A percentile compares a stretch with the other conserved stretches of the same genome.
Evolutionary conservation across 176 grass and related monocot genomes (phyloP).

Genomic region (Carex kokanica): DNA sequence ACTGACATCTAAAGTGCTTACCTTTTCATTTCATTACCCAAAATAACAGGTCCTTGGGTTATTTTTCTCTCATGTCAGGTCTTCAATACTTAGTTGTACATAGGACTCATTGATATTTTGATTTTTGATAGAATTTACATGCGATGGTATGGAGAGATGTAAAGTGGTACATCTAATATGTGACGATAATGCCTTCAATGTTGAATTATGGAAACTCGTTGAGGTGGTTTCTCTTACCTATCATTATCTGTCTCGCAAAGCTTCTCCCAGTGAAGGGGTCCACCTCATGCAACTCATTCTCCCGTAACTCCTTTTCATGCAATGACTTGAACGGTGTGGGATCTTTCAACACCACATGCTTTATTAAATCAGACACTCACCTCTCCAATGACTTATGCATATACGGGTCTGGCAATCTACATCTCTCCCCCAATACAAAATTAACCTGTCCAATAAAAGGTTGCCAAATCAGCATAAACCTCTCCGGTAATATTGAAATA

Average conservation of each 20-base stretch:
- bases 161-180: neutral
- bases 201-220: neutral
- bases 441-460: slow-evolving; percentile 51
- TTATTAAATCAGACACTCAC: slow-evolving; percentile 47
- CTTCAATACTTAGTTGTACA: neutral
- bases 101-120: neutral
- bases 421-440: slow-evolving; percentile 39
- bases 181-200: neutral
- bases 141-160: neutral
- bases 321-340: slow-evolving; percentile 67
- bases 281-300: slow-evolving; percentile 21
- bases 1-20: neutral
- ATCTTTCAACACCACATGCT: slow-evolving; percentile 59
- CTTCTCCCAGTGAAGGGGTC: neutral
- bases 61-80: neutral
- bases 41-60: neutral
- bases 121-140: neutral
- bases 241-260: neutral
- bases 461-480: slow-evolving; percentile 53
- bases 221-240: slow-evolving; percentile 1
- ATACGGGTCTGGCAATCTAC: slow-evolving; percentile 50
- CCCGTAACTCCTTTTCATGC: slow-evolving; percentile 50
- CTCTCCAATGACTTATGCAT: slow-evolving; percentile 50
- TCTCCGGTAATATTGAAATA: slow-evolving; percentile 50
- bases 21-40: neutral